Evolutionary conservation across 768 basidiomycete genomes (phyloP).

Genomic region (Trametes cinnabarina): DNA sequence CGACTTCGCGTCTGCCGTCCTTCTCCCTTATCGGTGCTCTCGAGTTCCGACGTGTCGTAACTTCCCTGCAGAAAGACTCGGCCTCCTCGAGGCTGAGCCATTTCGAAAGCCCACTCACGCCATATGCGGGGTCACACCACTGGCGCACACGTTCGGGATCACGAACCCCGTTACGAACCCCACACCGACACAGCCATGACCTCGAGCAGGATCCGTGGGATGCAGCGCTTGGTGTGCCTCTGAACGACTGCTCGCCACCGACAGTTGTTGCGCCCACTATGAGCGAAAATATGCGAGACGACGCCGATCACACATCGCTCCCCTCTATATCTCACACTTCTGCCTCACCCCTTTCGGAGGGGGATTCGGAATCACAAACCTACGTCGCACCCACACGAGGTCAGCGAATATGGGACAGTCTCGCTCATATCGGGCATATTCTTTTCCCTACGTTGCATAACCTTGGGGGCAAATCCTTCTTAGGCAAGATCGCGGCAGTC

Average conservation of each 20-base stretch:
- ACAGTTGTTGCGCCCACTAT: conserved; percentile 31
- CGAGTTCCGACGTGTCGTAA: conserved; percentile 91
- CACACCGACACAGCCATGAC: neutral
- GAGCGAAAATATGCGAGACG: conserved; percentile 1
- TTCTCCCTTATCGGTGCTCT: conserved; percentile 93
- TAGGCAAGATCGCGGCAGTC: conserved; percentile 70
- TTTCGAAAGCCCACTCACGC: conserved; percentile 67
- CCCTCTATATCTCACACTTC: conserved; percentile 62
- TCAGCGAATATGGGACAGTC: conserved; percentile 35
- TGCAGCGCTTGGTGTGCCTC: conserved; percentile 44
- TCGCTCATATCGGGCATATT: conserved; percentile 51
- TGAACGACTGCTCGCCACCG: conserved; percentile 50
- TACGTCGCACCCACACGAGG: conserved; percentile 41
- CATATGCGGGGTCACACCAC: conserved; percentile 38
- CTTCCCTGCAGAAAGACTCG: conserved; percentile 71
- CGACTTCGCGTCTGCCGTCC: conserved; percentile 55
- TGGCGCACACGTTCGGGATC: conserved; percentile 34
- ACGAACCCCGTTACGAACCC: conserved; percentile 27
- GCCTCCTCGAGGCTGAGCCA: conserved; percentile 53
- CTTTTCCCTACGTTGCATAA: conserved; percentile 85
- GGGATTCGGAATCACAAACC: conserved; percentile 46
- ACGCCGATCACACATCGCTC: conserved; percentile 12
- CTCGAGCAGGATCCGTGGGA: conserved; percentile 50
- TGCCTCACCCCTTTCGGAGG: conserved; percentile 41
- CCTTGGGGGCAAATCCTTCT: conserved; percentile 65